A percentile compares a stretch with the other conserved stretches of the same genome.
Evolutionary conservation across 2,329 filamentous ascomycete species (phyloP).

Genomic region (Aureobasidium sp.): DNA sequence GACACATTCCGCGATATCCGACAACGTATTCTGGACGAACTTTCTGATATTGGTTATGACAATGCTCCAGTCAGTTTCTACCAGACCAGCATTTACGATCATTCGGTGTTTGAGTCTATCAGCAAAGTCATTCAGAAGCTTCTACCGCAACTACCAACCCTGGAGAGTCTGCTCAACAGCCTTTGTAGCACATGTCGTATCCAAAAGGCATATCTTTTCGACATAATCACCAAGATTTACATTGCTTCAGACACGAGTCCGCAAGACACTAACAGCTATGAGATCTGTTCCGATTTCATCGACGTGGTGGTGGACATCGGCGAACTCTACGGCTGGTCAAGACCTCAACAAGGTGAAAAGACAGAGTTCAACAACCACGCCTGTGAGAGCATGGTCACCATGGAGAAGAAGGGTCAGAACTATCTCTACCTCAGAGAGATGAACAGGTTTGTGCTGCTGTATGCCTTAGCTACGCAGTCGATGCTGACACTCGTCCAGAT

Average conservation of each 20-base stretch:
- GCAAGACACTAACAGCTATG: constrained; percentile 91
- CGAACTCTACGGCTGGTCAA: constrained; percentile 80
- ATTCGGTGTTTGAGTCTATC: constrained; percentile 97
- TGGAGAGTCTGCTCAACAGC: constrained; percentile 90
- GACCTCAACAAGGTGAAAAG: constrained; percentile 28
- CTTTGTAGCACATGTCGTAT: constrained; percentile 90
- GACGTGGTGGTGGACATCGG: constrained; percentile 97
- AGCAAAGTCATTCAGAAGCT: constrained; percentile 98
- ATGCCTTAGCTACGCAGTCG: background rate
- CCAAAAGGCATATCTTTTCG: constrained; percentile 96
- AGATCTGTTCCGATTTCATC: constrained; percentile 97
- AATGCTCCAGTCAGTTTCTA: constrained; percentile 93
- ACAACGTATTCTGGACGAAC: constrained; percentile 91
- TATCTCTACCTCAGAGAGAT: constrained; percentile 60
- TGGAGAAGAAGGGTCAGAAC: constrained; percentile 52
- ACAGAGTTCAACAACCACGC: constrained; percentile 42
- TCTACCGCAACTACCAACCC: constrained; percentile 83
- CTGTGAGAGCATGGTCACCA: constrained; percentile 56
- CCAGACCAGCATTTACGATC: constrained; percentile 95
- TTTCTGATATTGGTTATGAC: constrained; percentile 87
- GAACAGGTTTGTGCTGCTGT: constrained; percentile 50
- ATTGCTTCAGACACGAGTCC: constrained; percentile 92
- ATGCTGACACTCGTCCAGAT: constrained; percentile 37
- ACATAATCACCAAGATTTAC: constrained; percentile 96
- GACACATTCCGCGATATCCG: constrained; percentile 96